Base-by-base conservation (phyloP, 208 protist species). In the Trypanosoma cruzi region DNA sequence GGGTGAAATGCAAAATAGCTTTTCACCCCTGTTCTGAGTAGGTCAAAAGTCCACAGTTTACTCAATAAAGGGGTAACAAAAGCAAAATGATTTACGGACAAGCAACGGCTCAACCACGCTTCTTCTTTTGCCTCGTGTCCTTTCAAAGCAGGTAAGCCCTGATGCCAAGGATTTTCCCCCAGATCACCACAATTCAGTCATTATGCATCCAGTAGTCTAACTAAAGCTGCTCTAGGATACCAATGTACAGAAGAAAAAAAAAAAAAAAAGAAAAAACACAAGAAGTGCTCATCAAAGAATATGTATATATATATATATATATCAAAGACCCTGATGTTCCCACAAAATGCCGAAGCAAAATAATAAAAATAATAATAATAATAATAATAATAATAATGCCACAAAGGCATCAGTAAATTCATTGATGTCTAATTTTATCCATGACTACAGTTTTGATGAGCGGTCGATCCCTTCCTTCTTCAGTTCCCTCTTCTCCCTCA, bases 261-360 rank as follows among this genome's bases (percentile, higher is more conserved):
- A 52, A 55, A 3, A 40, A 44, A 48, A 32, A 68, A 22, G 5
- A 28, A 56, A 29, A 2, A 53, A 56, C 5, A 66, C 26, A 42
- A 68, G 32, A 48, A 49, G n/a, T 44, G 18, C 2, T 44, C n/a
- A n/a, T n/a, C n/a, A 36, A 65, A 26, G 60, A 55, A 65, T 24
- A 55, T 36, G 7, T 37, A 36, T 0, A 13, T 54, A 16, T n/a
- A n/a, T n/a, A n/a, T n/a, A n/a, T n/a, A n/a, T n/a, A n/a, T n/a
- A n/a, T n/a, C n/a, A n/a, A n/a, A n/a, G n/a, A n/a, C n/a, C n/a
- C n/a, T n/a, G n/a, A n/a, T n/a, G n/a, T n/a, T n/a, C n/a, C n/a
- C n/a, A n/a, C n/a, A 42, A 20, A 34, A 31, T 31, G 37, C 0
- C 26, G 34, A 40, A 56, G 31, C 11, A 44, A 66, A 42, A 66